Evolutionary conservation across 768 basidiomycete genomes (phyloP).

Genomic region (Russula emetica): DNA sequence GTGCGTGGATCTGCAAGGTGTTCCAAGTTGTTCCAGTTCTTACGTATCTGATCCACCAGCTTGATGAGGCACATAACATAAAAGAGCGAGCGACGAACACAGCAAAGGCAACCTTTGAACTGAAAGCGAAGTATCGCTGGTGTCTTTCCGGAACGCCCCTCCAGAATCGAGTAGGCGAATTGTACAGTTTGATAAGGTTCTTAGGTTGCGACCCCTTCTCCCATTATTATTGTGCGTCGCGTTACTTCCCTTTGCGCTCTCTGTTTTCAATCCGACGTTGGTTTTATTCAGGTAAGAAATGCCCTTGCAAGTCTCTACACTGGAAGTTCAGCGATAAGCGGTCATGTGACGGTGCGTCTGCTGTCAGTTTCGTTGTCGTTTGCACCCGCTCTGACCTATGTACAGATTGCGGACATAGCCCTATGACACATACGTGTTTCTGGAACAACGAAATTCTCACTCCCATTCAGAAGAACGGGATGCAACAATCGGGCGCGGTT

Average conservation of each 20-base stretch:
- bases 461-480: conserved; percentile 90
- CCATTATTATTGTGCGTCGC: conserved; percentile 76
- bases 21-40: conserved; percentile 2
- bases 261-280: conserved; percentile 7
- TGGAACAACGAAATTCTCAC: conserved; percentile 97
- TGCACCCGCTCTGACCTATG: conserved; percentile 1
- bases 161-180: conserved; percentile 97
- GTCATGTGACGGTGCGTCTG: conserved; percentile 70
- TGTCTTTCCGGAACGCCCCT: conserved; percentile 95
- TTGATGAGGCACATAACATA: conserved; percentile 98
- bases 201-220: conserved; percentile 91
- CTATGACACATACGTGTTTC: conserved; percentile 89
- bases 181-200: conserved; percentile 92
- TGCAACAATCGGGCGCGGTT: conserved; percentile 67
- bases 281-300: conserved; percentile 65
- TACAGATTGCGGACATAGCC: conserved; percentile 76
- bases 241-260: background rate
- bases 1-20: conserved; percentile 55
- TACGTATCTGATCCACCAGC: conserved; percentile 38
- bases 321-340: conserved; percentile 88
- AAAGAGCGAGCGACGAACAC: conserved; percentile 94
- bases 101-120: conserved; percentile 92
- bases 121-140: conserved; percentile 80
- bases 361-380: background rate
- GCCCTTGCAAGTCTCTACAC: conserved; percentile 91